Evolutionary conservation across 495 filamentous ascomycete genomes (phyloP).

Genomic region (Amorphotheca resinae): DNA sequence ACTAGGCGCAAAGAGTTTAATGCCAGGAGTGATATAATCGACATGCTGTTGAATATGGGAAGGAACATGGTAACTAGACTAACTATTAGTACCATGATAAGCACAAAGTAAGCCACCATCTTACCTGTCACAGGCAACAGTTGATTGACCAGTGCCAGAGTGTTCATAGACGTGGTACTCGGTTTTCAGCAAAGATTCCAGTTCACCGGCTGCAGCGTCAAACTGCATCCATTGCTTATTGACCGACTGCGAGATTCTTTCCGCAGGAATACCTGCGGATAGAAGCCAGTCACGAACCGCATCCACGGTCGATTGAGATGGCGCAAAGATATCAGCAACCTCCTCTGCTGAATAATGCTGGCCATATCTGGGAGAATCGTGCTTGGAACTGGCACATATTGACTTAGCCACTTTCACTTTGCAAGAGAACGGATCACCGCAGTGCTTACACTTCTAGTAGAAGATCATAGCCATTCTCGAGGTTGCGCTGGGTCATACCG

Average conservation of each 20-base stretch:
- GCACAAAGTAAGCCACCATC: background rate
- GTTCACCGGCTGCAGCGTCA: slow-evolving; percentile 37
- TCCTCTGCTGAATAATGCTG: slow-evolving; percentile 31
- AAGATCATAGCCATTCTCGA: slow-evolving; percentile 17
- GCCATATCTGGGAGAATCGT: slow-evolving; percentile 35
- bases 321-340: slow-evolving; percentile 34
- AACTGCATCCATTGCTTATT: slow-evolving; percentile 40
- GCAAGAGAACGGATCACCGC: too few species aligned
- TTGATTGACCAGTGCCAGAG: slow-evolving; percentile 13
- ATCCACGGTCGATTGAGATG: slow-evolving; percentile 27
- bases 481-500: slow-evolving; percentile 39
- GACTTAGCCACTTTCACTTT: slow-evolving; percentile 16
- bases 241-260: slow-evolving; percentile 17
- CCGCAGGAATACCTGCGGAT: slow-evolving; percentile 6
- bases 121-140: slow-evolving; percentile 25
- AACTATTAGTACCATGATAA: background rate
- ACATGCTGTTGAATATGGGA: slow-evolving; percentile 36
- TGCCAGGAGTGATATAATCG: slow-evolving; percentile 17
- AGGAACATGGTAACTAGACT: slow-evolving; percentile 36
- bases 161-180: slow-evolving; percentile 47
- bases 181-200: slow-evolving; percentile 42
- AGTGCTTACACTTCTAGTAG: slow-evolving; percentile 13
- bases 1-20: slow-evolving; percentile 12
- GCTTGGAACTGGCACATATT: slow-evolving; percentile 30
- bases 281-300: slow-evolving; percentile 34